Percentiles rank a stretch among this genome's conserved stretches.
Conservation (phyloP, 768 basidiomycete genomes). For the Floccularia luteovirens region DNA sequence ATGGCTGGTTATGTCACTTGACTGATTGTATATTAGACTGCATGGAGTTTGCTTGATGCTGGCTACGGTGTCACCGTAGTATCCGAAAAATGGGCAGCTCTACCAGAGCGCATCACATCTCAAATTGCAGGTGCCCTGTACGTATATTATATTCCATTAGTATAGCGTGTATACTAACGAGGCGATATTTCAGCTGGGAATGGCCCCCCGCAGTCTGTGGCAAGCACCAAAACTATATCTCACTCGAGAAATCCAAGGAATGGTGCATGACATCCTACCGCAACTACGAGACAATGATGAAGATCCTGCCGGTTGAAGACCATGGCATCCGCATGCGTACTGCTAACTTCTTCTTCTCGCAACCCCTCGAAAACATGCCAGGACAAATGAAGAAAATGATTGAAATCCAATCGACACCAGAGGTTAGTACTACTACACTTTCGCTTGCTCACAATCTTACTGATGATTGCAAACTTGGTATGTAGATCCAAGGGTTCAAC, state of each 20-base stretch:
- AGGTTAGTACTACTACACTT: slow-evolving; percentile 1
- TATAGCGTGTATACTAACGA: not conserved
- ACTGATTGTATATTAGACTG: slow-evolving; percentile 8
- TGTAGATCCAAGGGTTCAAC: slow-evolving; percentile 17
- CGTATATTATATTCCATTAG: slow-evolving; percentile 5
- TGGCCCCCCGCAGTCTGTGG: slow-evolving; percentile 31
- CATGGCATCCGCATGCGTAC: slow-evolving; percentile 24
- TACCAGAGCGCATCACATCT: slow-evolving; percentile 13
- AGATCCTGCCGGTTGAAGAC: slow-evolving; percentile 12
- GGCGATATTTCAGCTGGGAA: slow-evolving; percentile 27
- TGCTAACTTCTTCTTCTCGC: slow-evolving; percentile 26
- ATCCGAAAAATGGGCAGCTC: slow-evolving; percentile 15
- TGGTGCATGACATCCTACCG: slow-evolving; percentile 30
- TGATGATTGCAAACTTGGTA: not conserved
- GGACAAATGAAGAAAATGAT: slow-evolving; percentile 22
- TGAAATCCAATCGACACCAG: slow-evolving; percentile 11
- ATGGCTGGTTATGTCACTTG: not conserved
- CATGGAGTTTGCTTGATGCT: slow-evolving; percentile 24
- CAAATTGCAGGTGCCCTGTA: slow-evolving; percentile 20
- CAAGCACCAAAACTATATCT: slow-evolving; percentile 24
- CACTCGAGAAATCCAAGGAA: slow-evolving; percentile 21
- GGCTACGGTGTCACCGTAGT: slow-evolving; percentile 28
- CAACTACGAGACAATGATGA: slow-evolving; percentile 16
- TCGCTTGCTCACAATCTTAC: not conserved
- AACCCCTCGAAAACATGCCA: slow-evolving; percentile 14